phyloP scores from a whole-genome alignment of 2,329 filamentous ascomycete genomes.

The Pseudogymnoascus sp. region DNA sequence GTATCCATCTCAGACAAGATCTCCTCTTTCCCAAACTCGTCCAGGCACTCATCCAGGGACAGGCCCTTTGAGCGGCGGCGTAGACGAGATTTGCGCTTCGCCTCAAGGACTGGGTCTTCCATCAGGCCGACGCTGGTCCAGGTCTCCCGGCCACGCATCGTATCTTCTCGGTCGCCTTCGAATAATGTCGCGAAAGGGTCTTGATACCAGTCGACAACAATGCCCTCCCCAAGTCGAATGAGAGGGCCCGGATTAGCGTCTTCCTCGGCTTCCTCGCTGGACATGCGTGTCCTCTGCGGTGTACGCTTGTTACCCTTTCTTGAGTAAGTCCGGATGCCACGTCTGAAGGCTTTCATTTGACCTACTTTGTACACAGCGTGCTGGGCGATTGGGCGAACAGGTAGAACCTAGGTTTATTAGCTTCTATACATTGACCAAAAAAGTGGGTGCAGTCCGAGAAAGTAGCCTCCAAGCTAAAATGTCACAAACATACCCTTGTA shows the following conservation, averaged over 20 bases:
- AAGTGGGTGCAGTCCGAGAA: background rate
- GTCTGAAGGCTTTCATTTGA: constrained; percentile 24
- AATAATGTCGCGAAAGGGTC: constrained; percentile 68
- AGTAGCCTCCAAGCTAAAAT: background rate
- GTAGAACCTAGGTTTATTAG: constrained; percentile 23
- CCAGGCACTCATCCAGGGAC: constrained; percentile 79
- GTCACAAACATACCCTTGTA: constrained; percentile 19
- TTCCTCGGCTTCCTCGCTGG: constrained; percentile 16
- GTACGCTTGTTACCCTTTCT: constrained; percentile 29
- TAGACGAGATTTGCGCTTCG: constrained; percentile 53
- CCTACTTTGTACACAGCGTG: constrained; percentile 25
- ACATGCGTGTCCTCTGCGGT: constrained; percentile 7
- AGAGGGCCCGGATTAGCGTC: constrained; percentile 49
- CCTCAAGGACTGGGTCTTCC: constrained; percentile 57
- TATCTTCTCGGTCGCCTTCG: constrained; percentile 33
- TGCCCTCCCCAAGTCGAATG: constrained; percentile 72
- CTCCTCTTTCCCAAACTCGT: constrained; percentile 91
- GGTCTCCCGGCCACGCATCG: constrained; percentile 52
- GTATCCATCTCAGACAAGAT: constrained; percentile 90
- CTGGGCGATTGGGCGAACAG: constrained; percentile 23
- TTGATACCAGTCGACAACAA: constrained; percentile 78
- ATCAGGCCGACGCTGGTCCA: constrained; percentile 41
- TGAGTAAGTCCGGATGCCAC: constrained; percentile 31
- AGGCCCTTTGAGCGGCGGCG: constrained; percentile 67
- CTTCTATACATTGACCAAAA: background rate